Evolutionary conservation across 495 filamentous ascomycete species (phyloP).

Genomic region (Penicillium macrosclerotiorum): DNA sequence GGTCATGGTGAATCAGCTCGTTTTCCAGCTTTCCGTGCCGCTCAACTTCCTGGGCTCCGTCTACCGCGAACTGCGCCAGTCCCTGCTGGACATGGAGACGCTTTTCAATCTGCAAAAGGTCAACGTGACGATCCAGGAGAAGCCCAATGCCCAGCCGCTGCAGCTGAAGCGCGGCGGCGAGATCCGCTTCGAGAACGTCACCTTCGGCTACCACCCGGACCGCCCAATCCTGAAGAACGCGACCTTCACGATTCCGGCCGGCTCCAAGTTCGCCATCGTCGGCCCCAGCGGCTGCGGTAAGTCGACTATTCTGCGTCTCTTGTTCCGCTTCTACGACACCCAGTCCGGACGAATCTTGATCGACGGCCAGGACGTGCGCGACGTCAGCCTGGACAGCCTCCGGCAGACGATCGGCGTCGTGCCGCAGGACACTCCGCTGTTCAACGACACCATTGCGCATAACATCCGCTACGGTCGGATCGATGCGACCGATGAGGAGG

Average conservation of each 20-base stretch:
- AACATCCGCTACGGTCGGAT: conserved; percentile 96
- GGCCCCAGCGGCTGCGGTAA: conserved; percentile 96
- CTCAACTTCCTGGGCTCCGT: conserved; percentile 95
- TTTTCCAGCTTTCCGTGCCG: conserved; percentile 95
- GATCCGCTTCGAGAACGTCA: conserved; percentile 92
- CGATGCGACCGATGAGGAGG: conserved; percentile 68
- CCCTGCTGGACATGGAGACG: conserved; percentile 95
- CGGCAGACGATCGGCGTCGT: conserved; percentile 90
- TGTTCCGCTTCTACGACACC: conserved; percentile 94
- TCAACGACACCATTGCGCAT: conserved; percentile 92
- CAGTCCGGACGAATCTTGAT: conserved; percentile 85
- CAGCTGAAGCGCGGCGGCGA: conserved; percentile 74
- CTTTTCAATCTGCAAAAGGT: conserved; percentile 99
- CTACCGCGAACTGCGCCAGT: conserved; percentile 93
- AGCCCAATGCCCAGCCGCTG: conserved; percentile 67
- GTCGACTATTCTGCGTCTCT: conserved; percentile 82
- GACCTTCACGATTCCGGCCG: conserved; percentile 85
- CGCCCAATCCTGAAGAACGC: conserved; percentile 85
- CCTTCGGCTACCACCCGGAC: conserved; percentile 86
- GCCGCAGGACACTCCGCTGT: conserved; percentile 93
- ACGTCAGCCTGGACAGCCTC: conserved; percentile 78
- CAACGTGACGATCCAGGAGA: conserved; percentile 81
- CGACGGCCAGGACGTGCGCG: conserved; percentile 87
- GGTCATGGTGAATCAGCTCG: conserved; percentile 97
- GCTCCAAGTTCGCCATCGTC: conserved; percentile 93